phyloP scores from a whole-genome alignment of 2,329 filamentous ascomycete species.

The Ascochyta fabae region DNA sequence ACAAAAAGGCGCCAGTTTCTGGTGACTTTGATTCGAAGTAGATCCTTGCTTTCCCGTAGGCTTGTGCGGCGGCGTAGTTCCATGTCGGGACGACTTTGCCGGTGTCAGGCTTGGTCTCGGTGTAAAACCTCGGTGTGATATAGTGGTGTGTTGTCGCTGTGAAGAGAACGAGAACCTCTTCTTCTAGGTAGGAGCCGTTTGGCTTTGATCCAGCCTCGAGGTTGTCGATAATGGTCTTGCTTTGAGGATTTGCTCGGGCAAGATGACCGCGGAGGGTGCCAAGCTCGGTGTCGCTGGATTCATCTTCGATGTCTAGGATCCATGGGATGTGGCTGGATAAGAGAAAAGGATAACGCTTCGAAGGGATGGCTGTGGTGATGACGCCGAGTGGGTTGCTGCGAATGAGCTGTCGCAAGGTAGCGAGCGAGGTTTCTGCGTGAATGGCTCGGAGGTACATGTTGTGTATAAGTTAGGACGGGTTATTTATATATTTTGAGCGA shows the following conservation, averaged over 20 bases:
- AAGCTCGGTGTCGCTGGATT: conserved; percentile 51
- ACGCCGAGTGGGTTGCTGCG: conserved; percentile 65
- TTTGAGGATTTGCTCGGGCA: conserved; percentile 68
- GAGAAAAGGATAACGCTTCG: conserved; percentile 25
- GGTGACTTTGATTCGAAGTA: conserved; percentile 59
- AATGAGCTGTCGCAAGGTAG: conserved; percentile 62
- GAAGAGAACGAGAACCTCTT: conserved; percentile 70
- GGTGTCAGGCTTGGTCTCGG: conserved; percentile 66
- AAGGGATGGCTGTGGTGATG: conserved; percentile 64
- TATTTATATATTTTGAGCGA: too few species aligned
- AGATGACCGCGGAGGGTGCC: conserved; percentile 66
- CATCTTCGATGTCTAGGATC: conserved; percentile 46
- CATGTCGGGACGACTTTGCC: conserved; percentile 74
- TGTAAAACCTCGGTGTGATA: conserved; percentile 70
- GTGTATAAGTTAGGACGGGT: background rate
- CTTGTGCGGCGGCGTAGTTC: conserved; percentile 72
- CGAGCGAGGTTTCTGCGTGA: conserved; percentile 57
- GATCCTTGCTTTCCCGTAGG: conserved; percentile 64
- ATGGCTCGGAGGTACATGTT: conserved; percentile 61
- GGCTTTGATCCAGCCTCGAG: conserved; percentile 47
- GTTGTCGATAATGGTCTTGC: conserved; percentile 63
- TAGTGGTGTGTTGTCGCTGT: conserved; percentile 66
- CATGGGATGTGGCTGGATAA: conserved; percentile 37
- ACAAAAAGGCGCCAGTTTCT: conserved; percentile 58
- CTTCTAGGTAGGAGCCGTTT: conserved; percentile 19